Evolutionary conservation across 106 monocot genomes (phyloP).

Genomic region (Agapanthus africanus): DNA sequence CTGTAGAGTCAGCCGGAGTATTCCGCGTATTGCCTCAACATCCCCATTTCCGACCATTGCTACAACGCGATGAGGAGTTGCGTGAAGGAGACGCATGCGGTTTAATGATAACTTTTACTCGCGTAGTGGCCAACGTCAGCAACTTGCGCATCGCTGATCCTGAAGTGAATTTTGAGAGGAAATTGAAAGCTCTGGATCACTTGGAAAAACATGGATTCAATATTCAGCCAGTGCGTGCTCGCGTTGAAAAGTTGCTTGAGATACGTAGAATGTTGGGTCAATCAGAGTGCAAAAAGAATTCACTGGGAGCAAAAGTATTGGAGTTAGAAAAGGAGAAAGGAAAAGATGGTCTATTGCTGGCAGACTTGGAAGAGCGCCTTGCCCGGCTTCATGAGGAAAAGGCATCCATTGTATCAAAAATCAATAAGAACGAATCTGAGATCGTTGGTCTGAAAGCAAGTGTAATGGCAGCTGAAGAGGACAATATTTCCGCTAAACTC

Average conservation of each 20-base stretch:
- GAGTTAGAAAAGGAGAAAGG: neutral
- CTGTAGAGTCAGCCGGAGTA: neutral
- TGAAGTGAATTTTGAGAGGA: neutral
- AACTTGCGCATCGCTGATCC: neutral
- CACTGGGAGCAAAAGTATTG: neutral
- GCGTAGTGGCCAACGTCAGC: neutral
- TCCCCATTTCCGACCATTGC: constrained; percentile 5
- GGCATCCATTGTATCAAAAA: neutral
- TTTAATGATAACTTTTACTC: neutral
- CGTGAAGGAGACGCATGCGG: constrained; percentile 6
- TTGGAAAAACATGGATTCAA: constrained; percentile 6
- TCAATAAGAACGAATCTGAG: neutral
- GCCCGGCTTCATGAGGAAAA: neutral
- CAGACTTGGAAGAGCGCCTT: neutral
- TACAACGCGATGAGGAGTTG: neutral
- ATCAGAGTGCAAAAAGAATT: neutral
- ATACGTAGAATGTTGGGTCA: neutral
- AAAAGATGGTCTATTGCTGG: neutral
- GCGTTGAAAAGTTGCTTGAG: neutral
- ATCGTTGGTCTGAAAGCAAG: neutral
- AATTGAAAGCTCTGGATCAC: constrained; percentile 3
- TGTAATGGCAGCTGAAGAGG: constrained; percentile 1
- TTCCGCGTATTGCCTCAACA: neutral
- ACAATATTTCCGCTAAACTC: neutral
- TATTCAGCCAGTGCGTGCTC: neutral